Conservation (phyloP, 495 filamentous ascomycete species). For the Penicillium desertorum region DNA sequence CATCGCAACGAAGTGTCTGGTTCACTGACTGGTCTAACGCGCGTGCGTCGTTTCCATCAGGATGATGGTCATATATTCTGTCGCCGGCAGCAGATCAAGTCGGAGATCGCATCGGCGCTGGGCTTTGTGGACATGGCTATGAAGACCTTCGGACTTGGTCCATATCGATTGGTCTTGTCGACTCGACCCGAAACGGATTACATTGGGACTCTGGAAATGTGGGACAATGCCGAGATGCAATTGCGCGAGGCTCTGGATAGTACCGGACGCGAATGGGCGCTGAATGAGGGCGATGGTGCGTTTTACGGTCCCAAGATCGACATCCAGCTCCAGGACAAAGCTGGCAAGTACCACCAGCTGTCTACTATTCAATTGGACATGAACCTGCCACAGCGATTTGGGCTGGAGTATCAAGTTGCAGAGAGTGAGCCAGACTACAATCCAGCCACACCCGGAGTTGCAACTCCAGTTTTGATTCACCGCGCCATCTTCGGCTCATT, state of each 20-base stretch:
- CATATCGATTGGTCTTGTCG: slow-evolving; percentile 75
- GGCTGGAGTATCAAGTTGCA: slow-evolving; percentile 63
- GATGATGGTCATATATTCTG: slow-evolving; percentile 97
- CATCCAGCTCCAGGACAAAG: slow-evolving; percentile 75
- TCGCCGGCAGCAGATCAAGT: slow-evolving; percentile 74
- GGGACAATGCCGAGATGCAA: slow-evolving; percentile 76
- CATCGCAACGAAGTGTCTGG: slow-evolving; percentile 91
- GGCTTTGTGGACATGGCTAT: slow-evolving; percentile 81
- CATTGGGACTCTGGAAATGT: slow-evolving; percentile 77
- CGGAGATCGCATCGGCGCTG: slow-evolving; percentile 76
- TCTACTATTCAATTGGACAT: slow-evolving; percentile 94
- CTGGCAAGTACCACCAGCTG: slow-evolving; percentile 88
- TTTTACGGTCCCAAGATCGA: slow-evolving; percentile 98
- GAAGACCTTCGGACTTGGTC: slow-evolving; percentile 67
- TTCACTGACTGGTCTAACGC: slow-evolving; percentile 79
- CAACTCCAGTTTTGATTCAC: slow-evolving; percentile 82
- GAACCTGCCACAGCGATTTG: slow-evolving; percentile 83
- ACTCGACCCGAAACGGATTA: slow-evolving; percentile 74
- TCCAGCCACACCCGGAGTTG: slow-evolving; percentile 63
- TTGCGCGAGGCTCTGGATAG: slow-evolving; percentile 66
- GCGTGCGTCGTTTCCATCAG: slow-evolving; percentile 91
- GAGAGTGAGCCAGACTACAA: slow-evolving; percentile 63
- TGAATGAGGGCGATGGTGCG: slow-evolving; percentile 82
- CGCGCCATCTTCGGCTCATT: slow-evolving; percentile 84
- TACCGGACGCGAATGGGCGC: slow-evolving; percentile 63